Percentiles rank a stretch among this genome's conserved stretches.
Conservation (phyloP, 257 asterid genomes). For the Ocimum tenuiflorum region DNA sequence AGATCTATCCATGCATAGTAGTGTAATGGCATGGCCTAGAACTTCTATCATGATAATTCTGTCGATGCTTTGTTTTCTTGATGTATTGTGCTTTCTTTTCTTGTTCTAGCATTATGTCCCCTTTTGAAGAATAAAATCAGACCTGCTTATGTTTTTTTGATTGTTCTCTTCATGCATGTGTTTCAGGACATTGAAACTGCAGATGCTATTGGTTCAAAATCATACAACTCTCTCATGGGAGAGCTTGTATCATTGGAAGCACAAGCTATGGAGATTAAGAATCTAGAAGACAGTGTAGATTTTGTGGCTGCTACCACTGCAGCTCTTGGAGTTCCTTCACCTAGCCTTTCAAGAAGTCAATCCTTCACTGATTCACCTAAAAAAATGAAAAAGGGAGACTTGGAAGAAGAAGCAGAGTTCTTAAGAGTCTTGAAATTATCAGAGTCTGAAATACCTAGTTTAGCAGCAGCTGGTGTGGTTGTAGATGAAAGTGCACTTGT, state of each 20-base stretch:
- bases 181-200: slow-evolving; percentile 69
- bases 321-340: slow-evolving; percentile 89
- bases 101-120: not conserved
- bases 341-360: slow-evolving; percentile 71
- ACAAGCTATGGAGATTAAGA: slow-evolving; percentile 29
- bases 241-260: slow-evolving; percentile 82
- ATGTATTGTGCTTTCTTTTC: not conserved
- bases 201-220: slow-evolving; percentile 74
- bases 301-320: slow-evolving; percentile 96
- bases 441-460: slow-evolving; percentile 28
- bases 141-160: not conserved
- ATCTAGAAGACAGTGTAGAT: slow-evolving; percentile 61
- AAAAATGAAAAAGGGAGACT: slow-evolving; percentile 56
- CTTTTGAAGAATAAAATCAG: not conserved
- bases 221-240: slow-evolving; percentile 79
- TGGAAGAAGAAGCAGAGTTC: slow-evolving; percentile 73
- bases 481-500: slow-evolving; percentile 26
- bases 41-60: not conserved
- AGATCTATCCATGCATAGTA: not conserved
- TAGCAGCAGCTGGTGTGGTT: slow-evolving; percentile 24
- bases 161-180: slow-evolving; percentile 5
- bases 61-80: not conserved
- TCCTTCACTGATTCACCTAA: slow-evolving; percentile 65
- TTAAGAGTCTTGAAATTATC: slow-evolving; percentile 52
- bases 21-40: not conserved